A percentile compares a stretch with the other conserved stretches of the same genome.
These are phyloP conservation scores for Sphaerosporella brunnea DNA, from an alignment of 495 filamentous ascomycete genomes.

Conservation along the genomic window DNA sequence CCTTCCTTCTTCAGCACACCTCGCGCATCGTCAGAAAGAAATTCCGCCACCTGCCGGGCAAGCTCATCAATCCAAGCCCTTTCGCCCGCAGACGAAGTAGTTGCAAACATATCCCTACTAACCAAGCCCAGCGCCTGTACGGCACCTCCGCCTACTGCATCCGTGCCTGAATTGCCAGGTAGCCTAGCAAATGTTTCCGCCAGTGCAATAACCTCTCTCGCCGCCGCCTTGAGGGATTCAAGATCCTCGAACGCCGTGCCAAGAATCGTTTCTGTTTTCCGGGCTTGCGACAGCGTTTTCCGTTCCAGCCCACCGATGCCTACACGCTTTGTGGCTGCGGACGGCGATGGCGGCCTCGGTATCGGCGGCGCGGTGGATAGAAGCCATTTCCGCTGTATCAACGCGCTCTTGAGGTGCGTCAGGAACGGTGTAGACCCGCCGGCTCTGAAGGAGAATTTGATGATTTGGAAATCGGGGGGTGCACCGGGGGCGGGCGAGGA, in stretches of 20 bases:
- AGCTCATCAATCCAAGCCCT: constrained; percentile 37
- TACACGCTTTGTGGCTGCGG: constrained; percentile 11
- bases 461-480: constrained; percentile 42
- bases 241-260: constrained; percentile 92
- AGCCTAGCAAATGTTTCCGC: constrained; percentile 63
- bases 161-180: constrained; percentile 14
- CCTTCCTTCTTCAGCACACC: constrained; percentile 70
- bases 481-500: constrained; percentile 17
- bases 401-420: constrained; percentile 67
- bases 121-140: constrained; percentile 62
- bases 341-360: constrained; percentile 40
- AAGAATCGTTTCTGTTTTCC: constrained; percentile 83
- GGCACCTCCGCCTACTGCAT: not conserved
- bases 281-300: constrained; percentile 52
- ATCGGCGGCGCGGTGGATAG: constrained; percentile 82
- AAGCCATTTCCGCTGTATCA: constrained; percentile 93
- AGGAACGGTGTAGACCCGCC: constrained; percentile 83
- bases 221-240: constrained; percentile 89
- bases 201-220: constrained; percentile 84
- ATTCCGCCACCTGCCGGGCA: constrained; percentile 78
- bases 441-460: constrained; percentile 80
- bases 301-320: constrained; percentile 88
- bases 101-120: constrained; percentile 65
- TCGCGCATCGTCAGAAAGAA: constrained; percentile 72
- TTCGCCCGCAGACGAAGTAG: not conserved